phyloP scores from a whole-genome alignment of 2,329 filamentous ascomycete genomes.

The Ceratocystis cacaofunesta region DNA sequence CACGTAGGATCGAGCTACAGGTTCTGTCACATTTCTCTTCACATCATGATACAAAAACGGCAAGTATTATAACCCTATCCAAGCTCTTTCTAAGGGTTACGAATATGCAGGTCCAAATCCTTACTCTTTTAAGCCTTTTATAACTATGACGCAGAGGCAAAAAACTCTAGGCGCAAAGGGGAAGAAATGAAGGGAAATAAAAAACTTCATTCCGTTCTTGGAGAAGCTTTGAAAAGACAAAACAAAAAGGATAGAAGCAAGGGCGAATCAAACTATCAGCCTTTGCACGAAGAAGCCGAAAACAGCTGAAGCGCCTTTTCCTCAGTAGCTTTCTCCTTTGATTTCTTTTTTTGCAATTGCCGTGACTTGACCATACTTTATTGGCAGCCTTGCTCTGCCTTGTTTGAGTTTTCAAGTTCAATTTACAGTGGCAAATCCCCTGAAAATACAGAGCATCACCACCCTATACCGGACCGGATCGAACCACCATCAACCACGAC shows the following conservation, averaged over 20 bases:
- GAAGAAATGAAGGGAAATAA: background rate
- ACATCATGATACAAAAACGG: background rate
- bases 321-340: background rate
- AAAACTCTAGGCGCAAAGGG: background rate
- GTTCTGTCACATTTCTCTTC: background rate
- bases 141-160: conserved; percentile 1
- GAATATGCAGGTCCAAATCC: background rate
- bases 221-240: background rate
- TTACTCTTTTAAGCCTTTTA: background rate
- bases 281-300: background rate
- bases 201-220: background rate
- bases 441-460: background rate
- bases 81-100: background rate
- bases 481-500: background rate
- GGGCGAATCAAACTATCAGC: background rate
- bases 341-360: background rate
- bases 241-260: background rate
- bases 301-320: background rate
- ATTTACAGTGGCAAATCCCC: background rate
- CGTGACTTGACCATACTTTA: background rate
- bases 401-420: background rate
- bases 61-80: background rate
- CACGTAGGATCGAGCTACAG: background rate
- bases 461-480: background rate
- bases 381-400: background rate